phyloP scores from a whole-genome alignment of 106 monocot species.

The Platanthera guangdongensis region DNA sequence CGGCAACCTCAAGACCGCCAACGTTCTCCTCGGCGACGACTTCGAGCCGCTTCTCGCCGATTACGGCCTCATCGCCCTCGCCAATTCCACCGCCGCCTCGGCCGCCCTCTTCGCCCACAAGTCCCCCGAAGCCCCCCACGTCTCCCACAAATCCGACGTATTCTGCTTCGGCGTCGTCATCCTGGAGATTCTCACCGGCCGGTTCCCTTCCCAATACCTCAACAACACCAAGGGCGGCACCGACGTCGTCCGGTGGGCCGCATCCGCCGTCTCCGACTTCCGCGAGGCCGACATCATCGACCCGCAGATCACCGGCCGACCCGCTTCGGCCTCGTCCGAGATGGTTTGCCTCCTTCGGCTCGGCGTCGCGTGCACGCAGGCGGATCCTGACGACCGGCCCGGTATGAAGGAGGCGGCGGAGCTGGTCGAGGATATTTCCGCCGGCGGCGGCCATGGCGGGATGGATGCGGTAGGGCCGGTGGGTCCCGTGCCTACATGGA shows the following conservation, averaged over 20 bases:
- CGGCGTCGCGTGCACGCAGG: conserved; percentile 15
- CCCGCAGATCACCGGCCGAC: conserved; percentile 11
- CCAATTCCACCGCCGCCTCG: conserved; percentile 23
- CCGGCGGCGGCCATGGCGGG: background rate
- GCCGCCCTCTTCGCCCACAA: conserved; percentile 32
- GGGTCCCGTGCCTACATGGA: background rate
- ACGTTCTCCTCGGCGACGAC: conserved; percentile 35
- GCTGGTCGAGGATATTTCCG: conserved; percentile 10
- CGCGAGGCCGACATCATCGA: conserved; percentile 44
- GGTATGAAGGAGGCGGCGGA: conserved; percentile 28
- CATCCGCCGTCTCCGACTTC: conserved; percentile 21
- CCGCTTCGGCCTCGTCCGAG: background rate
- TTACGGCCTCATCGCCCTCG: conserved; percentile 19
- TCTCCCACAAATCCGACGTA: conserved; percentile 47
- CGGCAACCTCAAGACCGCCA: conserved; percentile 54
- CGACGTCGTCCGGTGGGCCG: conserved; percentile 38
- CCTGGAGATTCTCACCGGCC: conserved; percentile 50
- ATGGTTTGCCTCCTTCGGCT: conserved; percentile 36
- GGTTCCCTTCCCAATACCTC: conserved; percentile 19
- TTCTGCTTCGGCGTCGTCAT: conserved; percentile 53
- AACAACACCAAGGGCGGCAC: conserved; percentile 38
- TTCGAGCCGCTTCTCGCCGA: conserved; percentile 28
- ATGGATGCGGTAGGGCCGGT: too few species aligned
- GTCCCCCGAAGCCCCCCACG: conserved; percentile 30
- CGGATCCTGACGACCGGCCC: conserved; percentile 31